A percentile compares a stretch with the other conserved stretches of the same genome.
These are phyloP conservation scores for Fomitopsis pulvina DNA, from an alignment of 768 basidiomycete species.

Conservation along the genomic window DNA sequence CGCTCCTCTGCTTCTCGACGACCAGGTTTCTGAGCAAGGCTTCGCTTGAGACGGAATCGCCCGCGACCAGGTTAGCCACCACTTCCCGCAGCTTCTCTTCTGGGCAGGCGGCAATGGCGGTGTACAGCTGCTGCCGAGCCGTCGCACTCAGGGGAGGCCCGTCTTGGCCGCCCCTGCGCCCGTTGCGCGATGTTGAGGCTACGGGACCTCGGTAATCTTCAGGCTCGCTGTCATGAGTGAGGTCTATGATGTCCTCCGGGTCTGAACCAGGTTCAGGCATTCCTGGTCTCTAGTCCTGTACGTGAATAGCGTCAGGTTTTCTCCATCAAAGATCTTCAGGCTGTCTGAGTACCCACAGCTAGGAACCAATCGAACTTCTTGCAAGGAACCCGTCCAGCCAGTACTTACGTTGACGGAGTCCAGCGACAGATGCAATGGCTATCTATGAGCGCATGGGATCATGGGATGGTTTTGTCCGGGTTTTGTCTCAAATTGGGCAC, in stretches of 20 bases:
- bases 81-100: constrained; percentile 39
- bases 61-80: constrained; percentile 31
- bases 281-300: too few species aligned
- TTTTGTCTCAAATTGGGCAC: too few species aligned
- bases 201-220: background rate
- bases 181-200: background rate
- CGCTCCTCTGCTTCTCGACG: constrained; percentile 19
- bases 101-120: constrained; percentile 35
- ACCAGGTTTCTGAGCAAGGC: constrained; percentile 39
- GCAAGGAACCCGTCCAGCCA: too few species aligned
- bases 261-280: too few species aligned
- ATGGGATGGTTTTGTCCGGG: too few species aligned
- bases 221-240: background rate
- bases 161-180: constrained; percentile 9
- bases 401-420: too few species aligned
- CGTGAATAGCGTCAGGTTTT: too few species aligned
- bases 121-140: constrained; percentile 36
- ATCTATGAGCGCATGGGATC: too few species aligned
- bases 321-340: too few species aligned
- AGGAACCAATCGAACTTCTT: too few species aligned
- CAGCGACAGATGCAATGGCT: too few species aligned
- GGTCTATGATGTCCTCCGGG: background rate
- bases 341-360: too few species aligned
- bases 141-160: constrained; percentile 27
- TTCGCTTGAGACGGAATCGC: constrained; percentile 35